A percentile compares a stretch with the other conserved stretches of the same genome.
Conservation (phyloP, 1,139 yeast species). For the Barnettozyma hawaiiensis region DNA sequence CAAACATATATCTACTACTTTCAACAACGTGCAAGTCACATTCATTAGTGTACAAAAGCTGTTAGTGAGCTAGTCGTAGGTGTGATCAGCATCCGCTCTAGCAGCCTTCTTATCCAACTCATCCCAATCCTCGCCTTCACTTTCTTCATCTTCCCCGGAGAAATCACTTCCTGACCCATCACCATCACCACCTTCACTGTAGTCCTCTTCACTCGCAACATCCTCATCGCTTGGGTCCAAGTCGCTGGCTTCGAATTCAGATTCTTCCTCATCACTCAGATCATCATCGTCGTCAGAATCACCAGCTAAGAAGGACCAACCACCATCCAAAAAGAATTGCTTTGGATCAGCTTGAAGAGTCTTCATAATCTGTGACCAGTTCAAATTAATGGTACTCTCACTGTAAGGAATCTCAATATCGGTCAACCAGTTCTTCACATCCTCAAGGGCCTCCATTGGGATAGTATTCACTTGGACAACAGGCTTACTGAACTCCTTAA, state of each 20-base stretch:
- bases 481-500: slow-evolving; percentile 81
- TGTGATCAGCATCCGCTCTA: slow-evolving; percentile 24
- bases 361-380: slow-evolving; percentile 95
- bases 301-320: slow-evolving; percentile 88
- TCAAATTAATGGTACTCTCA: slow-evolving; percentile 93
- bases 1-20: too few relatives aligned
- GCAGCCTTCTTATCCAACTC: slow-evolving; percentile 67
- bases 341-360: slow-evolving; percentile 90
- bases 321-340: slow-evolving; percentile 90
- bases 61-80: background rate
- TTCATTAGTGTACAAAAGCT: background rate
- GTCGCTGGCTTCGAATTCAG: slow-evolving; percentile 38
- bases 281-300: slow-evolving; percentile 55
- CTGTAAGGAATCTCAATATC: slow-evolving; percentile 93
- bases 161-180: slow-evolving; percentile 43
- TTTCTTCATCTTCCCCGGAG: slow-evolving; percentile 44
- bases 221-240: slow-evolving; percentile 76
- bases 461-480: slow-evolving; percentile 92
- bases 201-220: slow-evolving; percentile 47
- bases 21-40: too few relatives aligned
- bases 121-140: slow-evolving; percentile 72
- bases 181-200: slow-evolving; percentile 34
- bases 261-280: slow-evolving; percentile 45
- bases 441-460: slow-evolving; percentile 88
- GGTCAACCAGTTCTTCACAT: slow-evolving; percentile 92